Conservation (phyloP, 2,329 filamentous ascomycete genomes). For the Monascus ruber region DNA sequence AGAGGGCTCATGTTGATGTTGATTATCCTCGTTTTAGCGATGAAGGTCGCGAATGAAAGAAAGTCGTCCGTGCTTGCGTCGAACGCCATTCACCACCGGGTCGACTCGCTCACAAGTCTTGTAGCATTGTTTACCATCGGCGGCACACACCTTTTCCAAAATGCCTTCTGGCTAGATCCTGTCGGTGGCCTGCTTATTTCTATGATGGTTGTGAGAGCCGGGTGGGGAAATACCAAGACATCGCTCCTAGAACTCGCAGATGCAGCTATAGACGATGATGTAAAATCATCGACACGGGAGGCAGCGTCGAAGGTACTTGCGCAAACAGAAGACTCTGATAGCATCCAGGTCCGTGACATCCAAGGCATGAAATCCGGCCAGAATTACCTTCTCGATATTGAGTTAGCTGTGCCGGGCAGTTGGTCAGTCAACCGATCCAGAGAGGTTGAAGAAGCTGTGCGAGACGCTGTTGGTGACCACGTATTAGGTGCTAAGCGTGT, state of each 20-base stretch:
- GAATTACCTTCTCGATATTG: conserved; percentile 87
- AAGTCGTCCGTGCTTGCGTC: conserved; percentile 93
- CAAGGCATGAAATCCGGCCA: conserved; percentile 92
- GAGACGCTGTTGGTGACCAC: conserved; percentile 60
- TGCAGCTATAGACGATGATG: conserved; percentile 72
- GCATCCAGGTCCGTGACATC: conserved; percentile 63
- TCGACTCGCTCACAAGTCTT: conserved; percentile 90
- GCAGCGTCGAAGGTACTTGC: conserved; percentile 51
- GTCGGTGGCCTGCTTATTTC: conserved; percentile 89
- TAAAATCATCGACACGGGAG: conserved; percentile 59
- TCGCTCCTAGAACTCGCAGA: conserved; percentile 87
- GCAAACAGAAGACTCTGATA: conserved; percentile 41
- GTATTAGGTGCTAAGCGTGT: conserved; percentile 77
- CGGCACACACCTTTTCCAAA: conserved; percentile 73
- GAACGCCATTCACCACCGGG: conserved; percentile 90
- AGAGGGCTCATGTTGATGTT: background rate
- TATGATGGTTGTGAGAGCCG: conserved; percentile 82
- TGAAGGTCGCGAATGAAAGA: conserved; percentile 89
- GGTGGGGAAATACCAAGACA: conserved; percentile 70
- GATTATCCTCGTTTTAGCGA: conserved; percentile 44
- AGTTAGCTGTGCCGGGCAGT: conserved; percentile 63
- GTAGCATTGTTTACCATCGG: conserved; percentile 83
- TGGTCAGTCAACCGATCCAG: conserved; percentile 66
- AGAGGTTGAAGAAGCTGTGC: conserved; percentile 59
- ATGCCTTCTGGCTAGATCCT: conserved; percentile 86